Percentiles rank a stretch among this genome's conserved stretches.
phyloP scores from a whole-genome alignment of 2,329 filamentous ascomycete genomes.

The Arthrobotrys sinensis region DNA sequence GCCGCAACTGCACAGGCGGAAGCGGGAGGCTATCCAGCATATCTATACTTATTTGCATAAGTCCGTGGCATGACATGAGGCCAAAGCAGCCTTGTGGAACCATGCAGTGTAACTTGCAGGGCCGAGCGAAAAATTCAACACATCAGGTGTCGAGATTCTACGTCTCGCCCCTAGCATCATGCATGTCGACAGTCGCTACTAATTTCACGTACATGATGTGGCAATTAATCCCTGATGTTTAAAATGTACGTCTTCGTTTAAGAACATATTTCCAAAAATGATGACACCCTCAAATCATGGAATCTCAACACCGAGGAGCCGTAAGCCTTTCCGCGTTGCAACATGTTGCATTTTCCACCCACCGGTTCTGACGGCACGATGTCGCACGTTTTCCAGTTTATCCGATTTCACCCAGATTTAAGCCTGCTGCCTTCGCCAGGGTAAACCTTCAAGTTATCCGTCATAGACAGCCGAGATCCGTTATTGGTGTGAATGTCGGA shows the following conservation, averaged over 20 bases:
- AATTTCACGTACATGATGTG: not conserved
- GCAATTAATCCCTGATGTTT: not conserved
- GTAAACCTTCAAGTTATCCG: conserved; percentile 16
- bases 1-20: conserved; percentile 27
- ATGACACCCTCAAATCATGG: not conserved
- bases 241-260: not conserved
- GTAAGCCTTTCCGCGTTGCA: not conserved
- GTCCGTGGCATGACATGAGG: conserved; percentile 3
- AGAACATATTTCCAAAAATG: not conserved
- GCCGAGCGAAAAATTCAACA: conserved; percentile 6
- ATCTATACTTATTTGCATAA: conserved; percentile 5
- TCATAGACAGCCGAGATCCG: conserved; percentile 32
- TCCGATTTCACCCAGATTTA: conserved; percentile 47
- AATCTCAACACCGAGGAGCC: too few species aligned
- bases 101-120: conserved; percentile 27
- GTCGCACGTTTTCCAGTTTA: conserved; percentile 42
- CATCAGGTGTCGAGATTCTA: not conserved
- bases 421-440: conserved; percentile 18
- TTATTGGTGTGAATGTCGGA: conserved; percentile 21
- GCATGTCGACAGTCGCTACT: not conserved
- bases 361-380: conserved; percentile 28
- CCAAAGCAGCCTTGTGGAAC: conserved; percentile 49
- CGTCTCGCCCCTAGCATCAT: not conserved
- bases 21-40: not conserved
- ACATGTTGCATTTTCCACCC: conserved; percentile 20